Percentiles rank a stretch among this genome's conserved stretches.
phyloP scores from a whole-genome alignment of 176 grass and related monocot species.

The Tillandsia leiboldiana region DNA sequence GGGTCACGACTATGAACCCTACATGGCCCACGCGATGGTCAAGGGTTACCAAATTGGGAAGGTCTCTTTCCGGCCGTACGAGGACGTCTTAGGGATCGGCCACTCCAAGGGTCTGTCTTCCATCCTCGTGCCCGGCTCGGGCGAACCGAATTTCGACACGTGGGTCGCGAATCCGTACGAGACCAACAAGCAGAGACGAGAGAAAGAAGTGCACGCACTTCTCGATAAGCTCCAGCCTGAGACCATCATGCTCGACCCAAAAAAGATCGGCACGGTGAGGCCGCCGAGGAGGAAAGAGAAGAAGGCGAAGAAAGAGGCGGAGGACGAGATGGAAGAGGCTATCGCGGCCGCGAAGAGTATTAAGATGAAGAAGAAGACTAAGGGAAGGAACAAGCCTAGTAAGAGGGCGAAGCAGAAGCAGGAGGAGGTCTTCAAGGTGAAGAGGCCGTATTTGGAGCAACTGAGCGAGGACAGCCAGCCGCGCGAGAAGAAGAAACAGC shows the following conservation, averaged over 20 bases:
- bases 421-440: conserved; percentile 64
- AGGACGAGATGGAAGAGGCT: conserved; percentile 51
- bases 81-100: conserved; percentile 76
- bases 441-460: conserved; percentile 58
- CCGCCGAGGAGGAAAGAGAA: conserved; percentile 49
- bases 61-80: conserved; percentile 60
- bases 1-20: conserved; percentile 42
- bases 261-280: conserved; percentile 54
- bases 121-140: conserved; percentile 79
- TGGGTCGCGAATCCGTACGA: conserved; percentile 75
- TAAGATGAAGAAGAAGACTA: conserved; percentile 79
- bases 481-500: conserved; percentile 40
- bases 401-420: conserved; percentile 59
- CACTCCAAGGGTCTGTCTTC: conserved; percentile 79
- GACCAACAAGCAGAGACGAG: conserved; percentile 72
- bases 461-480: conserved; percentile 9
- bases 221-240: conserved; percentile 76
- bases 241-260: conserved; percentile 76
- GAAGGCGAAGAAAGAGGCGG: conserved; percentile 40
- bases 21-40: conserved; percentile 64
- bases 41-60: conserved; percentile 76
- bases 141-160: conserved; percentile 79
- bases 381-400: conserved; percentile 89
- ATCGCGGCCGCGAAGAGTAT: conserved; percentile 44
- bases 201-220: conserved; percentile 73